A percentile compares a stretch with the other conserved stretches of the same genome.
phyloP scores from a whole-genome alignment of 176 grass and related monocot genomes.

The Carex pumila region DNA sequence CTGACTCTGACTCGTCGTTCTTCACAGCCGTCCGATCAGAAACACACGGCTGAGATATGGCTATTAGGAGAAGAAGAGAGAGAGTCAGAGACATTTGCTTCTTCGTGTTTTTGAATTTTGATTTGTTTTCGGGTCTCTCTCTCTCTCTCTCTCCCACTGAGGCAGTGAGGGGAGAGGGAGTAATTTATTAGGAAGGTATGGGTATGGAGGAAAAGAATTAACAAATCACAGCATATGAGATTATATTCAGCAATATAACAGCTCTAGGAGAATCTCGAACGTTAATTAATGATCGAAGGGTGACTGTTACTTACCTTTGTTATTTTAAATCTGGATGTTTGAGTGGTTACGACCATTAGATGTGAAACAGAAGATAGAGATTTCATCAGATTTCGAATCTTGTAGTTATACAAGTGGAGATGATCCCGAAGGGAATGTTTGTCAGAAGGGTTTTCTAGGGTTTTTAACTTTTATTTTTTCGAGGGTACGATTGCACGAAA shows the following conservation, averaged over 20 bases:
- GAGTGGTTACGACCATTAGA: background rate
- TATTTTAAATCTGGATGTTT: background rate
- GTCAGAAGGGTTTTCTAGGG: background rate
- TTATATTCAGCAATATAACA: background rate
- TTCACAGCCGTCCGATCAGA: constrained; percentile 17
- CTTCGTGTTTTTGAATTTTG: background rate
- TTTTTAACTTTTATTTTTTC: background rate
- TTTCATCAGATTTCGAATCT: background rate
- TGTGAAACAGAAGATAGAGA: background rate
- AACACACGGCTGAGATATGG: background rate
- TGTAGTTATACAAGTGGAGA: background rate
- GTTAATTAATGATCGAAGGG: background rate
- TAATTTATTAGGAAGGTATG: background rate
- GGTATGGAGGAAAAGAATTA: background rate
- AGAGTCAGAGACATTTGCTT: constrained; percentile 7
- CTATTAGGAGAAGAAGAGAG: background rate
- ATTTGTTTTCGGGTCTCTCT: background rate
- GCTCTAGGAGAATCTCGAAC: background rate
- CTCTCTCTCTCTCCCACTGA: background rate
- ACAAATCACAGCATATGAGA: background rate
- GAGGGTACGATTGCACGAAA: background rate
- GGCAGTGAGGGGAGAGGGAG: no score
- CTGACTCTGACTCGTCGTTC: background rate
- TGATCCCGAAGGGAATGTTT: background rate
- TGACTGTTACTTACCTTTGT: background rate